Percentiles rank a stretch among this genome's conserved stretches.
Conservation (phyloP, 768 basidiomycete species). For the Naganishia vaughanmartiniae region DNA sequence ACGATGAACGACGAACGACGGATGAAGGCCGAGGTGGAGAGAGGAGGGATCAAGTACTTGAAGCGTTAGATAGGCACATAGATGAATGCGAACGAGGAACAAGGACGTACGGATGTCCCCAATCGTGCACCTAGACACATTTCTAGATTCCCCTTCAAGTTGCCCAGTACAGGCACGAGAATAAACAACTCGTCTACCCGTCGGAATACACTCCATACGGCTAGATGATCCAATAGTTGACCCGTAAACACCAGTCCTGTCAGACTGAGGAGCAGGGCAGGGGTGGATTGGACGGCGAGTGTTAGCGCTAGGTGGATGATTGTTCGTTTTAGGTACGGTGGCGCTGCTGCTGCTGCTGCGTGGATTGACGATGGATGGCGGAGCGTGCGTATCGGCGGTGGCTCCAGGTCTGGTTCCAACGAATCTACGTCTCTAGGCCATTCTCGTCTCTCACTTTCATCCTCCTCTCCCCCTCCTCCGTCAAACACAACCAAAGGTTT, state of each 20-base stretch:
- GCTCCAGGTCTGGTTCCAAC: too few species aligned
- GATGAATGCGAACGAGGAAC: conserved; percentile 1
- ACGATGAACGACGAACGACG: too few species aligned
- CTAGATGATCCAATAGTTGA: conserved; percentile 79
- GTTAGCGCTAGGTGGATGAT: conserved; percentile 7
- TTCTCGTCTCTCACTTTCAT: too few species aligned
- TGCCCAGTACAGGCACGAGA: conserved; percentile 84
- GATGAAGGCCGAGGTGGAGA: too few species aligned
- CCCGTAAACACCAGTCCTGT: conserved; percentile 85
- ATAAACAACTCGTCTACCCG: conserved; percentile 93
- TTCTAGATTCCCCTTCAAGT: conserved; percentile 94
- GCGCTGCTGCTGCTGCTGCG: neutral
- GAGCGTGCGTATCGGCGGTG: neutral
- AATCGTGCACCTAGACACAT: conserved; percentile 96
- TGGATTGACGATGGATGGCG: too few species aligned
- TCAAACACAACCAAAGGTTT: neutral
- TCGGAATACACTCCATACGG: conserved; percentile 87
- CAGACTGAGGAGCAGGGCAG: conserved; percentile 79
- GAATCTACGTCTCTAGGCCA: neutral
- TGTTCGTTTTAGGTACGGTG: neutral
- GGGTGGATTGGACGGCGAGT: conserved; percentile 64
- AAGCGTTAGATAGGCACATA: too few species aligned
- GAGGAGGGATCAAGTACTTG: too few species aligned
- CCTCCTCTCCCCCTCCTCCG: neutral
- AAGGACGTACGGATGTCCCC: conserved; percentile 67